These are phyloP conservation scores for Leccinum uliginosum DNA, from an alignment of 768 basidiomycete genomes.

Conservation along the genomic window DNA sequence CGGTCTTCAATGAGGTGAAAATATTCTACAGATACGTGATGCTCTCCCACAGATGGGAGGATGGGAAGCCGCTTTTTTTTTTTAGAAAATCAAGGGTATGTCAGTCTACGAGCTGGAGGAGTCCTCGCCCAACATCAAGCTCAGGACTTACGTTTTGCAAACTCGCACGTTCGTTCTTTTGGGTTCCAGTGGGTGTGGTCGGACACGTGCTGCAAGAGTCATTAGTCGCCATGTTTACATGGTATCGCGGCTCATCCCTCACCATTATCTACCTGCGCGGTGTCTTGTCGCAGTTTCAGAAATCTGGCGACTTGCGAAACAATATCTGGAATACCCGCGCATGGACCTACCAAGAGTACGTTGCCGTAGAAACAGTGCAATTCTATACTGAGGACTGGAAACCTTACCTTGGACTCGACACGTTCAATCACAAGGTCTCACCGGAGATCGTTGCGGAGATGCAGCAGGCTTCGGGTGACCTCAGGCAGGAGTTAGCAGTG, in stretches of 20 bases:
- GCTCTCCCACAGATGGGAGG: not conserved
- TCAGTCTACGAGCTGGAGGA: not conserved
- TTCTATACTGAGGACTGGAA: not conserved
- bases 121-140: not conserved
- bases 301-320: not conserved
- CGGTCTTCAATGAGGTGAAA: not conserved
- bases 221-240: not conserved
- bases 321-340: not conserved
- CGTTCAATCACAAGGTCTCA: not conserved
- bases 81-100: not conserved
- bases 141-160: not conserved
- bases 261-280: not conserved
- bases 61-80: not conserved
- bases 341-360: not conserved
- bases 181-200: not conserved
- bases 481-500: not conserved
- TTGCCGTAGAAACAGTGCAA: not conserved
- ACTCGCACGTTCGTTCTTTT: not conserved
- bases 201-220: not conserved
- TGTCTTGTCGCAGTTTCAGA: not conserved
- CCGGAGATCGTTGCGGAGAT: not conserved
- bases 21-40: not conserved
- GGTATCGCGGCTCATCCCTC: not conserved
- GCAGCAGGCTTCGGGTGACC: not conserved
- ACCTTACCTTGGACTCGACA: not conserved